Evolutionary conservation across 2,329 filamentous ascomycete genomes (phyloP).

Genomic region (Cytospora schulzeri): DNA sequence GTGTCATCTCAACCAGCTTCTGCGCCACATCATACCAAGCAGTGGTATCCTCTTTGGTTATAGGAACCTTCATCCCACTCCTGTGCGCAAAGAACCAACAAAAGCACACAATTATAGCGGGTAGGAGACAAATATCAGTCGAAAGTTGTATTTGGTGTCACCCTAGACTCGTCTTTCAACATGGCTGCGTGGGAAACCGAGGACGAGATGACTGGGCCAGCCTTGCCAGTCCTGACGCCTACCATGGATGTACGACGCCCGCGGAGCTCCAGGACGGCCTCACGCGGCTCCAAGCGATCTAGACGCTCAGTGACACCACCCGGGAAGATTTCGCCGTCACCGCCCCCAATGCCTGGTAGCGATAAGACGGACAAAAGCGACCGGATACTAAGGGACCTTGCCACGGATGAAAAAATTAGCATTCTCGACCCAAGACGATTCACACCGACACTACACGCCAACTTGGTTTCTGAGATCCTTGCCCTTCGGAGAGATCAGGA

Average conservation of each 20-base stretch:
- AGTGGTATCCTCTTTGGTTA: background rate
- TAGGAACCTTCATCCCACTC: background rate
- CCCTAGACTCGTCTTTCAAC: constrained; percentile 26
- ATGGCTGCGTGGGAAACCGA: constrained; percentile 66
- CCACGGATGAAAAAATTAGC: constrained; percentile 68
- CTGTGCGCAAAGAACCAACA: background rate
- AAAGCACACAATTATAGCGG: background rate
- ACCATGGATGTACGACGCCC: constrained; percentile 59
- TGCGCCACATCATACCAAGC: background rate
- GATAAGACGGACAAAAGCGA: constrained; percentile 50
- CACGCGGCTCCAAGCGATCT: constrained; percentile 62
- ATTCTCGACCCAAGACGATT: constrained; percentile 89
- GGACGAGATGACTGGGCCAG: constrained; percentile 60
- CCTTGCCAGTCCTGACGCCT: constrained; percentile 65
- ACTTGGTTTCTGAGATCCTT: constrained; percentile 91
- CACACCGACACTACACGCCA: constrained; percentile 92
- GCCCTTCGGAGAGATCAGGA: constrained; percentile 86
- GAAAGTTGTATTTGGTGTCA: background rate
- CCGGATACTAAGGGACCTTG: constrained; percentile 59
- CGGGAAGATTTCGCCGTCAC: constrained; percentile 58
- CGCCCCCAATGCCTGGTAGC: constrained; percentile 49
- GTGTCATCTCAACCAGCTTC: background rate
- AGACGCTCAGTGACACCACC: constrained; percentile 69
- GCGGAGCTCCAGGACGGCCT: constrained; percentile 68
- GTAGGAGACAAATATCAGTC: background rate